phyloP scores from a whole-genome alignment of 768 basidiomycete genomes.

The Termitomyces sp. region DNA sequence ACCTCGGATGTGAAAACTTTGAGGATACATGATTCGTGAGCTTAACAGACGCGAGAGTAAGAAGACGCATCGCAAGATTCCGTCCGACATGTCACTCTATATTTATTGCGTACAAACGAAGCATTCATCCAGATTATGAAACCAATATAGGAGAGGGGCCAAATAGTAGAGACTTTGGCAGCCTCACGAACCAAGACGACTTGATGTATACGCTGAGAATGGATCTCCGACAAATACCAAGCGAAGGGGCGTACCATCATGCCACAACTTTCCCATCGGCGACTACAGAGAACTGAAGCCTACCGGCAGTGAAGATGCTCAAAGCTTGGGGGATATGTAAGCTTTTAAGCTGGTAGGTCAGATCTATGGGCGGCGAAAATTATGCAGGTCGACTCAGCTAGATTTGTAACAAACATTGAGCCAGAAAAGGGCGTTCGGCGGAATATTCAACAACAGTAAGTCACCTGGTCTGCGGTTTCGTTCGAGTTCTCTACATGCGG shows the following conservation, averaged over 20 bases:
- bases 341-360: not conserved
- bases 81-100: not conserved
- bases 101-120: not conserved
- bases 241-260: not conserved
- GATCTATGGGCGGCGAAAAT: not conserved
- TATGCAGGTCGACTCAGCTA: not conserved
- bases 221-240: conserved; percentile 11
- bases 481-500: not conserved
- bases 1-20: not conserved
- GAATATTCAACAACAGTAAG: not conserved
- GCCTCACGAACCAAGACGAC: not conserved
- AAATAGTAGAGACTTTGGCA: not conserved
- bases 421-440: not conserved
- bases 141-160: not conserved
- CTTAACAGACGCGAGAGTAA: not conserved
- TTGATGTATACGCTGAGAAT: conserved; percentile 7
- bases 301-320: not conserved
- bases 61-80: not conserved
- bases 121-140: not conserved
- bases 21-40: not conserved
- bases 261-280: not conserved
- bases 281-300: not conserved
- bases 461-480: conserved; percentile 4
- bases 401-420: not conserved
- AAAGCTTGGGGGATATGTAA: not conserved